Percentiles rank a stretch among this genome's conserved stretches.
Evolutionary conservation across 176 grass and related monocot species (phyloP).

Genomic region (Triticum urartu): DNA sequence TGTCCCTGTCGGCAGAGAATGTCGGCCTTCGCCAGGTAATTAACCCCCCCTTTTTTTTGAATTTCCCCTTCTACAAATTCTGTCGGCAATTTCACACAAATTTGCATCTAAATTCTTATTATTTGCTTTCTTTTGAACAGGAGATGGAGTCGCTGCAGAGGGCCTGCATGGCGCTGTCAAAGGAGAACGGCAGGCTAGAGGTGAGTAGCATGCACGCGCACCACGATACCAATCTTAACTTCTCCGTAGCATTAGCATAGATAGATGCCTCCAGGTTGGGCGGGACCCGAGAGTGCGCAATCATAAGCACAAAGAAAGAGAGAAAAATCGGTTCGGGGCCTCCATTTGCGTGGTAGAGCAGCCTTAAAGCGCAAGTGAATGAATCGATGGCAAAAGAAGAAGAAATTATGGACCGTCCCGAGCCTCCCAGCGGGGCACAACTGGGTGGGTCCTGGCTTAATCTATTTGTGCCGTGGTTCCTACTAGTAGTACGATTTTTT

Average conservation of each 20-base stretch:
- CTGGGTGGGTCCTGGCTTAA: no score
- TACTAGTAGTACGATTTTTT: no score
- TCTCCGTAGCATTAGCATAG: not conserved
- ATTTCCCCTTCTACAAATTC: no score
- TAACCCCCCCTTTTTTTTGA: not conserved
- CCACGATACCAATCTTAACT: not conserved
- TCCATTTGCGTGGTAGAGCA: not conserved
- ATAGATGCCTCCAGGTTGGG: not conserved
- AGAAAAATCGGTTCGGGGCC: not conserved
- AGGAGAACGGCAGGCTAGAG: conserved; percentile 55
- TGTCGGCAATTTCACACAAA: no score
- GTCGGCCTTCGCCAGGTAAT: conserved; percentile 54
- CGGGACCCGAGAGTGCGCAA: not conserved
- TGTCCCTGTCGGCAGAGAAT: conserved; percentile 52
- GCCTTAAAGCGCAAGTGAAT: conserved; percentile 23
- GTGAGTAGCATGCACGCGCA: conserved; percentile 8
- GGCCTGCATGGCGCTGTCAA: conserved; percentile 34
- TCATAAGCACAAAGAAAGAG: not conserved
- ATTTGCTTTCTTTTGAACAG: not conserved
- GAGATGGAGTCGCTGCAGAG: conserved; percentile 40
- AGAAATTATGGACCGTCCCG: not conserved
- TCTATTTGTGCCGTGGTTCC: no score
- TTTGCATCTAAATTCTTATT: no score
- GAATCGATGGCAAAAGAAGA: not conserved
- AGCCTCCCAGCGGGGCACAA: no score